phyloP scores from a whole-genome alignment of 129 eudicot species.

The Lonicera japonica region DNA sequence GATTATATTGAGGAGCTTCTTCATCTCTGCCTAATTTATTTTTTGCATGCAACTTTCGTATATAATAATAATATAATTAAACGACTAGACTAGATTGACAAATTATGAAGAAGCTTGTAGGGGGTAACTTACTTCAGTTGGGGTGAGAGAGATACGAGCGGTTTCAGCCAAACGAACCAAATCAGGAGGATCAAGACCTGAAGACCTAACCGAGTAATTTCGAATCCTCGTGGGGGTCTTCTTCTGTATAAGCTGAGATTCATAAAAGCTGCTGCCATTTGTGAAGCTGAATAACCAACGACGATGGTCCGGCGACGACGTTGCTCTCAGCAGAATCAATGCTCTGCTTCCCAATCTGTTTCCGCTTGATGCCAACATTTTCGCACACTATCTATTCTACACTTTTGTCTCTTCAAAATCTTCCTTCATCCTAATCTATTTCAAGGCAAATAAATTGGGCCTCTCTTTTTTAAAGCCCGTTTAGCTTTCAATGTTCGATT shows the following conservation, averaged over 20 bases:
- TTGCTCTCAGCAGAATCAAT: background rate
- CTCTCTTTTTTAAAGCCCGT: too few species aligned
- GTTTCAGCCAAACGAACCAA: constrained; percentile 63
- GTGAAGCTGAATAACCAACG: background rate
- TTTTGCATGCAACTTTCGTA: too few species aligned
- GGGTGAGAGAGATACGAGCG: constrained; percentile 86
- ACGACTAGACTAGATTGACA: background rate
- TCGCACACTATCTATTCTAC: background rate
- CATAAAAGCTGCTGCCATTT: background rate
- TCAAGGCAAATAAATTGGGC: too few species aligned
- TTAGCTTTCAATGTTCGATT: too few species aligned
- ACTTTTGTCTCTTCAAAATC: too few species aligned
- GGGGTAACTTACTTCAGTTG: constrained; percentile 34
- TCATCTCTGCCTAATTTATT: too few species aligned
- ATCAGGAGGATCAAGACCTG: constrained; percentile 67
- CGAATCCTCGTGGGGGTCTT: constrained; percentile 18
- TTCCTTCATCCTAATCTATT: too few species aligned
- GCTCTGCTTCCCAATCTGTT: background rate
- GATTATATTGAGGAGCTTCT: too few species aligned
- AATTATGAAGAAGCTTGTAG: background rate
- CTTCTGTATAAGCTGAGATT: constrained; percentile 2
- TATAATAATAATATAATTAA: background rate
- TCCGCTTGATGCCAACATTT: too few species aligned
- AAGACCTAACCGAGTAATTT: constrained; percentile 31
- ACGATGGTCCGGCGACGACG: background rate